Conservation (phyloP, 108 stramenopile genomes). For the Thalassiosira profunda region DNA sequence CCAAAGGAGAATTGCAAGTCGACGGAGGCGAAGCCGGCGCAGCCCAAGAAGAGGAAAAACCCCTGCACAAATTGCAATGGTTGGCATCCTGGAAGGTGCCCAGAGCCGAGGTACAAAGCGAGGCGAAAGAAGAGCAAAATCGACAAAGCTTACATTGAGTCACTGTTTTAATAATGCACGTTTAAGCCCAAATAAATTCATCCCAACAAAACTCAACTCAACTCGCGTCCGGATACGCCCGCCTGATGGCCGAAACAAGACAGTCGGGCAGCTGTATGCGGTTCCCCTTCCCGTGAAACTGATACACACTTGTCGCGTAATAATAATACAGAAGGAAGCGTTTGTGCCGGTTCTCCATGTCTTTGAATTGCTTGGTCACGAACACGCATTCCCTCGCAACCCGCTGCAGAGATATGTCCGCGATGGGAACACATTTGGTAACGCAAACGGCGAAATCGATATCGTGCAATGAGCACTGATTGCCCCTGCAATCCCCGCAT, state of each 20-base stretch:
- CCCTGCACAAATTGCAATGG: not conserved
- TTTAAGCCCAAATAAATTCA: not conserved
- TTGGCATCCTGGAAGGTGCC: not conserved
- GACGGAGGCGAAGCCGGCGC: not conserved
- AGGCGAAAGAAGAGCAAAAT: not conserved
- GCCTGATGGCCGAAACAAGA: not conserved
- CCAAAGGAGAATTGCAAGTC: not conserved
- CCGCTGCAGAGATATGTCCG: not conserved
- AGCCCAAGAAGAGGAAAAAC: not conserved
- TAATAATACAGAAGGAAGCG: slow-evolving; percentile 9
- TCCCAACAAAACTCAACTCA: not conserved
- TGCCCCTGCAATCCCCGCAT: too few species aligned
- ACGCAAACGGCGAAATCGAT: too few species aligned
- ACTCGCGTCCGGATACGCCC: not conserved
- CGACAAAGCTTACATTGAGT: not conserved
- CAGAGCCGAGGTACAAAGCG: not conserved
- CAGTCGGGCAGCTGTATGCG: slow-evolving; percentile 1
- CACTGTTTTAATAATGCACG: not conserved
- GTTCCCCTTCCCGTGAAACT: slow-evolving; percentile 1
- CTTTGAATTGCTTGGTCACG: not conserved
- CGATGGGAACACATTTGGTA: too few species aligned
- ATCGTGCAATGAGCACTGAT: too few species aligned
- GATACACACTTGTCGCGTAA: slow-evolving; percentile 9
- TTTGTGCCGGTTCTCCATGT: not conserved
- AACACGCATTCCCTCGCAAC: slow-evolving; percentile 1